Base-by-base conservation (phyloP, 2,329 filamentous ascomycete species). In the Coniochaeta sp. region DNA sequence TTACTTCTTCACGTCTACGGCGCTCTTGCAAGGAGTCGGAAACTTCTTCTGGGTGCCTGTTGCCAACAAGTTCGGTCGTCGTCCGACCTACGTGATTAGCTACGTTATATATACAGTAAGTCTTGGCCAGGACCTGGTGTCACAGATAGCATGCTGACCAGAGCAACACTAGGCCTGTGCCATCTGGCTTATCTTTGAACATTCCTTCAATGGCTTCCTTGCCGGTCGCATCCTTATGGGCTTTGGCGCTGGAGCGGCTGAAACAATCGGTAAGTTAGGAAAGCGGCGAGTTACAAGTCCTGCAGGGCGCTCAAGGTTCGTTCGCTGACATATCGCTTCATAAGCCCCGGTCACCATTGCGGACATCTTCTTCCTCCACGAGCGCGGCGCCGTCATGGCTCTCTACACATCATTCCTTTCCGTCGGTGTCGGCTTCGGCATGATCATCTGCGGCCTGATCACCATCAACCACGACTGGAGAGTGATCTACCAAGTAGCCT, bases 351-450 rank as follows among this genome's bases (percentile, higher is more conserved):
- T 81, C 8, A 81, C 79, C 1, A 81, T 84, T 54, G 72, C 80
- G 2, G 82, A 85, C 63, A 69, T 84, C 33, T 85, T 84, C 69
- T 85, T 83, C 66, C 70, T 85, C 17, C 81, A 85, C 62, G 79
- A 85, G 65, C 73, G 82, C 58, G 81, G 80, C 1, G 69, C 73
- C 1, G 70, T 81, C 44, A 84, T 82, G 78, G 76, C 79, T 64
- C 65, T 75, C 12, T 78, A 79, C 62, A 75, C 73, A 16, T 71
- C 72, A 22, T 74, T 74, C 17, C 65, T 79, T 0, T 75, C 76
- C 1, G 65, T 75, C 1, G 78, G 78, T 1, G 77, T 78, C 6
- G 74, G 74, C 1, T 69, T 70, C 17, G 78, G 78, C 3, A 66
- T 79, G 60, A 67, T 80, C 19, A 70, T 80, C 40, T 74, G 75